phyloP scores from a whole-genome alignment of 1,139 yeast species.

The Kodamaea sp. region DNA sequence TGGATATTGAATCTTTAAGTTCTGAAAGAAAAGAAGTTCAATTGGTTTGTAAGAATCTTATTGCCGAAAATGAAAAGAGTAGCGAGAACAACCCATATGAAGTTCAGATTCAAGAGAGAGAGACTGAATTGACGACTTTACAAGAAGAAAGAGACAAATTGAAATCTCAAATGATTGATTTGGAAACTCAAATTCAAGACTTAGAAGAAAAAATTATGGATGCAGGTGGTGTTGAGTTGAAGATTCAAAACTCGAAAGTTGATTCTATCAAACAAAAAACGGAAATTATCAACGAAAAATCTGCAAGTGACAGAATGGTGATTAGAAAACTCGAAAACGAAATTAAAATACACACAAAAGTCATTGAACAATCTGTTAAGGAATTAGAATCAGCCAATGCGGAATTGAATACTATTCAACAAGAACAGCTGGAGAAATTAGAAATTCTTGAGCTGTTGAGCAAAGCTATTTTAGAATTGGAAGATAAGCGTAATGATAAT shows the following conservation, averaged over 20 bases:
- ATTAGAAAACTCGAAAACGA: conserved; percentile 67
- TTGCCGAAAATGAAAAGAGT: conserved; percentile 34
- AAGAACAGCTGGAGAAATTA: conserved; percentile 32
- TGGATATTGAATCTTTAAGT: conserved; percentile 65
- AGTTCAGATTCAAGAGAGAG: conserved; percentile 37
- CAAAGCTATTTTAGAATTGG: conserved; percentile 21
- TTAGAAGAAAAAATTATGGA: conserved; percentile 80
- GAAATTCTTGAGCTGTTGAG: conserved; percentile 33
- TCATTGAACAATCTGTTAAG: conserved; percentile 41
- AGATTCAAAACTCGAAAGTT: conserved; percentile 78
- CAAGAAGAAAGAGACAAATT: conserved; percentile 41
- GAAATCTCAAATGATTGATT: conserved; percentile 51
- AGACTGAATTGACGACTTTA: conserved; percentile 31
- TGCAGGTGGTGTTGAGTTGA: conserved; percentile 85
- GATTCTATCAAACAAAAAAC: conserved; percentile 70
- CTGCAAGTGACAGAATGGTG: conserved; percentile 60
- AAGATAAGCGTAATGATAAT: conserved; percentile 29
- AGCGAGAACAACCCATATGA: conserved; percentile 24
- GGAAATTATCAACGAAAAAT: conserved; percentile 56
- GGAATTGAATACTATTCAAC: conserved; percentile 28
- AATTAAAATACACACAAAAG: conserved; percentile 49
- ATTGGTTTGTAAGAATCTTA: conserved; percentile 30
- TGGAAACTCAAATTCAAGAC: conserved; percentile 54
- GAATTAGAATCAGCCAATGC: conserved; percentile 29
- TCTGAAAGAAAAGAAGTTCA: conserved; percentile 45